Base-by-base conservation (phyloP, 2,329 filamentous ascomycete species). In the Aspergillus aculeatus region DNA sequence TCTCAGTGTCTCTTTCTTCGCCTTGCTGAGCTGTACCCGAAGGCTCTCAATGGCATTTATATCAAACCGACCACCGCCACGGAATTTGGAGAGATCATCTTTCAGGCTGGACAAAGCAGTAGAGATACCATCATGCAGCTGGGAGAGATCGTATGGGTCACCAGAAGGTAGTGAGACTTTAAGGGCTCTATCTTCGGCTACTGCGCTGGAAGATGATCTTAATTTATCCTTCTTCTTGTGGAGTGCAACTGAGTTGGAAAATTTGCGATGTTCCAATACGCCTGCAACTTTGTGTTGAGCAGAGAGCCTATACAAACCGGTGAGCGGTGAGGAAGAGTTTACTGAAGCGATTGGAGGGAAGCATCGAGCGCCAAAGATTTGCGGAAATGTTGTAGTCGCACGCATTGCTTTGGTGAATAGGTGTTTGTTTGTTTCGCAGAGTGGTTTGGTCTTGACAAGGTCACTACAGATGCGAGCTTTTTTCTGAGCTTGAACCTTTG, bases 31-130 rank as follows among this genome's bases (percentile, higher is more conserved):
- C 53, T 82, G 77, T n/a, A 90, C 87, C 41, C 82, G 81, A 56
- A 90, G 67, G 21, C 74, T 77, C 72, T 90, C 88, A 31, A 90
- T 77, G 1, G 83, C 71, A 51, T 86, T 83, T 0, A 85, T 83
- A 62, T 87, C 89, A 69, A 88, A 82, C 26, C 86, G 76, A 0
- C 87, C 87, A 5, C 86, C 86, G 0, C 84, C 81, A 4, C 86
- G 79, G 12, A 90, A 76, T 69, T 87, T 87, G 1, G 83, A 80
- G 1, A 90, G 75, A 10, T 88, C 85, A 65, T 83, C 82, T 63
- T 84, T 85, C 24, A 91, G 77, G 54, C 80, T 81, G 57, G 83
- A 79, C 11, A 86, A 75, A 0, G 82, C 80, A 57, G 80, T 79
- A 12, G 80, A 75, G 56, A 90, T 86, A 10, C 83, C 81, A 0